These are phyloP conservation scores for Flueggea neowawraea DNA, from an alignment of 441 rosid species.

Conservation along the genomic window DNA sequence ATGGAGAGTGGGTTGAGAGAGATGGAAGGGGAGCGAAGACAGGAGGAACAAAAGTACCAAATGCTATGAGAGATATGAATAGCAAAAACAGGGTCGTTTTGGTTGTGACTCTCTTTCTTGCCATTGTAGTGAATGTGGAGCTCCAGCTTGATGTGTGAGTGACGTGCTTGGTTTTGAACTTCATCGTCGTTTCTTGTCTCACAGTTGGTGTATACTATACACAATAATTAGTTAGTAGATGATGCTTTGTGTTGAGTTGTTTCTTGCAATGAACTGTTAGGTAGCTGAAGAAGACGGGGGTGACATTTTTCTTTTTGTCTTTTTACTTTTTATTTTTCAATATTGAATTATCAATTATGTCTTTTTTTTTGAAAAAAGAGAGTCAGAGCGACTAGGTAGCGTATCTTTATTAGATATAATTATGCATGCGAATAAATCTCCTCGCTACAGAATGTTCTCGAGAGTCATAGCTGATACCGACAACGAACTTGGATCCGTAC, in stretches of 20 bases:
- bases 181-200: no score
- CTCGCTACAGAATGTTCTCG: no score
- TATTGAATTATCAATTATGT: no score
- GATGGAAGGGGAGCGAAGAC: constrained; percentile 70
- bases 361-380: no score
- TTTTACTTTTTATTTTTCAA: not conserved
- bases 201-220: no score
- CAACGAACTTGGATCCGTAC: no score
- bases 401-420: no score
- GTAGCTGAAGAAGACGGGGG: not conserved
- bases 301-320: not conserved
- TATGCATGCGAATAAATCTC: no score
- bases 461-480: no score
- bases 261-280: not conserved
- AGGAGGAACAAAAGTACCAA: constrained; percentile 50
- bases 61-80: constrained; percentile 32
- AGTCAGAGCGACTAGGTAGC: no score
- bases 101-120: constrained; percentile 21
- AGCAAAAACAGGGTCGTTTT: constrained; percentile 27
- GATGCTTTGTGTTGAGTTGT: no score
- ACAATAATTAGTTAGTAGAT: no score
- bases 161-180: not conserved
- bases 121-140: constrained; percentile 17
- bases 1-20: constrained; percentile 15
- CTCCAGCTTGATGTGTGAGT: not conserved